Evolutionary conservation across 2,329 filamentous ascomycete genomes (phyloP), one percentile per base, ranked within the genome.

Genomic region (Epichloe glyceriae): DNA sequence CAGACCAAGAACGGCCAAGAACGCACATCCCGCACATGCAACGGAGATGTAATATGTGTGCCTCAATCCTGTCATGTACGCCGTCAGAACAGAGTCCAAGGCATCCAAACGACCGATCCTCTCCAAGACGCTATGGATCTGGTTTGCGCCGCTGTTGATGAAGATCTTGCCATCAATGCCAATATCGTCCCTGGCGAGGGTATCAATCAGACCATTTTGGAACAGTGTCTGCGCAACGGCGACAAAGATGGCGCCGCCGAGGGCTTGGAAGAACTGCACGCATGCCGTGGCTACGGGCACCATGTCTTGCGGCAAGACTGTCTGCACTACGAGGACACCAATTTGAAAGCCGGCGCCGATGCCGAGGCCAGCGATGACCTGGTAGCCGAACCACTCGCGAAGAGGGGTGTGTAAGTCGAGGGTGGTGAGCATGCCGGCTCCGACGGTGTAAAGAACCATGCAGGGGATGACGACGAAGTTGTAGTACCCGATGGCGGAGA

Each of bases 171-270:
- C 65, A 38, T 75, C 66, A n/a, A 80, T 60, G n/a, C 64, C 64
- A 2, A 73, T 69, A 14, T 70, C 66, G 53, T 70, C 61, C 2
- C 58, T 52, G n/a, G 60, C 55, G 3, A 88, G 68, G 37, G 75
- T 70, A 3, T 70, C 62, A 44, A 79, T 67, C 17, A 87, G 68
- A 0, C 74, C 78, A 58, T 85, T 85, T 55, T 79, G 75, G 67
- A 87, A 86, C 44, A 85, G 73, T 11, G 81, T 79, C 62, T 87
- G 80, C 0, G 78, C 77, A 10, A 85, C 77, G 5, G 78, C 75
- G 46, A 87, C 76, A 56, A 79, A 78, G 22, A 87, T 65, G 2
- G 83, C 80, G 3, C 82, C 82, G 40, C 82, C 82, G 3, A 87
- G 71, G 2, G 73, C 73, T 60, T 85, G 80, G 67, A 79, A 80